Evolutionary conservation across 2,329 filamentous ascomycete genomes (phyloP).

Genomic region (Niveomyces coronatus): DNA sequence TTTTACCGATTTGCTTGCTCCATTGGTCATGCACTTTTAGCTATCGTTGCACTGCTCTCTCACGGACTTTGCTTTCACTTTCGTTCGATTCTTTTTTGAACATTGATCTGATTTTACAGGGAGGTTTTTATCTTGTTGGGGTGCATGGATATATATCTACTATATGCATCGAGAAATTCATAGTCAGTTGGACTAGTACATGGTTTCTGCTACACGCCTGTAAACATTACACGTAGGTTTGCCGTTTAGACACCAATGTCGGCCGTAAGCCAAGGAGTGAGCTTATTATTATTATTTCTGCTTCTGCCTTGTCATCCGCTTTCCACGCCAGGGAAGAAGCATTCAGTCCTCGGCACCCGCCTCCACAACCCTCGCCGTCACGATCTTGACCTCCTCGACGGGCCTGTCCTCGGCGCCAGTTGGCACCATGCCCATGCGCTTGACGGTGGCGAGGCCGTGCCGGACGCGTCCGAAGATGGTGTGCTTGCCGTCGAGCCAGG

Average conservation of each 20-base stretch:
- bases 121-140: constrained; percentile 1
- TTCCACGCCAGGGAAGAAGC: background rate
- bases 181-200: constrained; percentile 8
- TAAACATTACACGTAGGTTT: background rate
- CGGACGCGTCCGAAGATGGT: constrained; percentile 92
- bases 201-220: background rate
- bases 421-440: constrained; percentile 79
- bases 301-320: background rate
- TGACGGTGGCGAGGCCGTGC: constrained; percentile 70
- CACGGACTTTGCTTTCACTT: constrained; percentile 4
- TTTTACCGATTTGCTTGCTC: background rate
- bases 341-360: constrained; percentile 17
- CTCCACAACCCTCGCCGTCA: constrained; percentile 61
- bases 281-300: background rate
- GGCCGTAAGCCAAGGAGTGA: background rate
- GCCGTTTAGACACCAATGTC: background rate
- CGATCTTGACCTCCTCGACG: constrained; percentile 69
- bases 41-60: no score
- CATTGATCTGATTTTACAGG: background rate
- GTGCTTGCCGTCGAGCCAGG: constrained; percentile 95
- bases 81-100: constrained; percentile 10
- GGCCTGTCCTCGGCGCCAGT: constrained; percentile 75
- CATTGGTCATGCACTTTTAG: no score
- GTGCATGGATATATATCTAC: constrained; percentile 4
- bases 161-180: constrained; percentile 2